Conservation (phyloP, 2,329 filamentous ascomycete species). For the Hypoxylon sp. region DNA sequence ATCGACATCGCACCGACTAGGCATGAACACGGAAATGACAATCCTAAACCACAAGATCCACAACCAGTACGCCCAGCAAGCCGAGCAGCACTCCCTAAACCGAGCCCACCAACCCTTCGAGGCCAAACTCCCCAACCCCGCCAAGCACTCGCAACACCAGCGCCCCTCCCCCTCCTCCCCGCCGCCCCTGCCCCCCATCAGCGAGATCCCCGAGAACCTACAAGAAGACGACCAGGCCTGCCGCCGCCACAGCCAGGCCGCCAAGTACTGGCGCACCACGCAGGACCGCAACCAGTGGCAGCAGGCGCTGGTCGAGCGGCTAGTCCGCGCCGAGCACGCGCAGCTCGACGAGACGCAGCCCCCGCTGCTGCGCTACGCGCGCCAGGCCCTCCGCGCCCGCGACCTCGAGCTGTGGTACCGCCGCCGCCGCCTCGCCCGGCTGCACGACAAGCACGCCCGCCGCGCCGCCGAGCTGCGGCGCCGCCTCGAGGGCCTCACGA, state of each 20-base stretch:
- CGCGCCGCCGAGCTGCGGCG: too few relatives aligned
- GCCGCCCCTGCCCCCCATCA: neutral
- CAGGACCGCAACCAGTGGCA: neutral
- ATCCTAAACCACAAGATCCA: neutral
- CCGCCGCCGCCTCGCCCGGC: neutral
- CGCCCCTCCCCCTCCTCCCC: neutral
- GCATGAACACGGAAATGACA: conserved; percentile 13
- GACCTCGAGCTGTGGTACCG: conserved; percentile 16
- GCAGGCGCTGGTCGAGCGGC: neutral
- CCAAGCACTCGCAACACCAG: neutral
- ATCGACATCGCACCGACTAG: conserved; percentile 2
- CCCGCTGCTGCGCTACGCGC: neutral
- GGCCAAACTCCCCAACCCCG: conserved; percentile 4
- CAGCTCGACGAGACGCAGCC: conserved; percentile 9
- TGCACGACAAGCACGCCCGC: neutral
- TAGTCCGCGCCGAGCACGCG: conserved; percentile 16
- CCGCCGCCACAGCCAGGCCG: neutral
- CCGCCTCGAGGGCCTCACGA: neutral
- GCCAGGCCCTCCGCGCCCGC: neutral
- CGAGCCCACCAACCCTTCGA: neutral
- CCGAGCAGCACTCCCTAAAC: neutral
- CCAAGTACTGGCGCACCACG: neutral
- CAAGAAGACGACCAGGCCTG: neutral
- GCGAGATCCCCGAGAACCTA: neutral
- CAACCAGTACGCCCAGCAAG: too few relatives aligned